A percentile compares a stretch with the other conserved stretches of the same genome.
phyloP scores from a whole-genome alignment of 352 stramenopile species.

The Globisporangium cylindrosporum region DNA sequence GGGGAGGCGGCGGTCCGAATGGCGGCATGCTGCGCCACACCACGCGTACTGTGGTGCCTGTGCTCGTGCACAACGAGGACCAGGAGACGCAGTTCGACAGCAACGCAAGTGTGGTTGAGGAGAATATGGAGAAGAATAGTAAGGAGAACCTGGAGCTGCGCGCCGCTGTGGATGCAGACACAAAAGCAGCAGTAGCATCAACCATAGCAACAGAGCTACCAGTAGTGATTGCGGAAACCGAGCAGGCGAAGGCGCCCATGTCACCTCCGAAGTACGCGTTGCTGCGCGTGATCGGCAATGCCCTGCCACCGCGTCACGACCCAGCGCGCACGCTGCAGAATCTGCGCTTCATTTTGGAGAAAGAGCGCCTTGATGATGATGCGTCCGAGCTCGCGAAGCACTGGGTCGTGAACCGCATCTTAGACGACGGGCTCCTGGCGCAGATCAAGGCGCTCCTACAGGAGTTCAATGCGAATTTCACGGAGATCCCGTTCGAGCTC shows the following conservation, averaged over 20 bases:
- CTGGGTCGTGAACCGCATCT: conserved; percentile 56
- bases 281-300: conserved; percentile 45
- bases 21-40: conserved; percentile 8
- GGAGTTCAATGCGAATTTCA: conserved; percentile 35
- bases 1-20: neutral
- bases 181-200: neutral
- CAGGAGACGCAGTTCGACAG: conserved; percentile 13
- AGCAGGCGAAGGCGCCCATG: neutral
- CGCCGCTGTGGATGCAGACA: neutral
- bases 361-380: conserved; percentile 39
- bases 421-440: conserved; percentile 22
- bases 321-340: conserved; percentile 36
- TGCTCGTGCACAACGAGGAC: conserved; percentile 15
- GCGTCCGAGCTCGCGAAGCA: conserved; percentile 26
- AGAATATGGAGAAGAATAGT: neutral
- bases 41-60: conserved; percentile 17
- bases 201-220: neutral
- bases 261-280: conserved; percentile 29
- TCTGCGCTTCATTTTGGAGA: conserved; percentile 47
- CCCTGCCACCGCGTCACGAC: conserved; percentile 53
- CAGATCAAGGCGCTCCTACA: conserved; percentile 33
- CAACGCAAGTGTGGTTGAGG: conserved; percentile 9
- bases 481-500: conserved; percentile 40
- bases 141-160: conserved; percentile 1
- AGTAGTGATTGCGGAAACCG: neutral